phyloP scores from a whole-genome alignment of 192 early-diverging fungal genomes.

The Coemansia sp. region DNA sequence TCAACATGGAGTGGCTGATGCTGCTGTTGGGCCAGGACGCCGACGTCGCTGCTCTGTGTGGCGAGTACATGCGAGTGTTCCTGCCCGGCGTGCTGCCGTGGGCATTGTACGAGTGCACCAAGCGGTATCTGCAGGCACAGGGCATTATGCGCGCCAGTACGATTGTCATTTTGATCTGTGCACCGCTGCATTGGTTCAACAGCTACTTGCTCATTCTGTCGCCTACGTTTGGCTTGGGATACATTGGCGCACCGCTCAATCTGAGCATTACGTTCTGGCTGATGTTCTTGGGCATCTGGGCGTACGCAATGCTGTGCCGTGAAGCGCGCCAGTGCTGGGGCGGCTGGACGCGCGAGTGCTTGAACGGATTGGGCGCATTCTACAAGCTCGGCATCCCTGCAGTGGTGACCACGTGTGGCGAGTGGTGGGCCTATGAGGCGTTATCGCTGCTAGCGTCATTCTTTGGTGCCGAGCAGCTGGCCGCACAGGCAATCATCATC shows the following conservation, averaged over 20 bases:
- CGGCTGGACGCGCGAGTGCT: constrained; percentile 70
- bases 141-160: constrained; percentile 80
- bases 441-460: constrained; percentile 71
- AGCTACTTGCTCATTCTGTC: constrained; percentile 79
- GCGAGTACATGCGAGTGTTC: constrained; percentile 62
- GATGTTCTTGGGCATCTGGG: constrained; percentile 64
- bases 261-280: constrained; percentile 71
- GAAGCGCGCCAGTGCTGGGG: constrained; percentile 75
- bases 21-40: constrained; percentile 73
- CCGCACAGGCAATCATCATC: constrained; percentile 74
- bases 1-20: constrained; percentile 70
- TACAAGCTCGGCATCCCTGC: constrained; percentile 75
- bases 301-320: constrained; percentile 60
- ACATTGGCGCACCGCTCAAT: constrained; percentile 78
- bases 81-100: constrained; percentile 75
- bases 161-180: constrained; percentile 64
- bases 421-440: constrained; percentile 81
- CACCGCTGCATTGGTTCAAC: constrained; percentile 73
- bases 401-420: constrained; percentile 74
- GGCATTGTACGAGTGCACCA: constrained; percentile 77
- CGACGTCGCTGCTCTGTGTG: constrained; percentile 61
- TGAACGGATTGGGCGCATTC: constrained; percentile 62
- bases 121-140: constrained; percentile 83
- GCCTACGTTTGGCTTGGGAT: constrained; percentile 65
- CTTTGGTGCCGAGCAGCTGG: constrained; percentile 72